phyloP scores from a whole-genome alignment of 1,284 basidiomycete species.

The Mycena sp. region DNA sequence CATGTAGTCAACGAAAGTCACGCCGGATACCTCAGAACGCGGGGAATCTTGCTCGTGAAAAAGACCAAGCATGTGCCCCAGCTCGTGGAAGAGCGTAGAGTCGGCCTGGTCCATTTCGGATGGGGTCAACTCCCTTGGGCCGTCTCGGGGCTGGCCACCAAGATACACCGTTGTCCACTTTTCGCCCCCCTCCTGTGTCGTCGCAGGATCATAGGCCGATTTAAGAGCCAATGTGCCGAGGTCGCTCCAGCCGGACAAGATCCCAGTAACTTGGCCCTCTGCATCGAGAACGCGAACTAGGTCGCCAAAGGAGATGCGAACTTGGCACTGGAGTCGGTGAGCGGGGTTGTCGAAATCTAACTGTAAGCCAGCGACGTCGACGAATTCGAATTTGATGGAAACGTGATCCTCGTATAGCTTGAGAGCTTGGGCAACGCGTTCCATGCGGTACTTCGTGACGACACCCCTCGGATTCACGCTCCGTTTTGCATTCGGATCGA shows the following conservation, averaged over 20 bases:
- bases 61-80: constrained; percentile 3
- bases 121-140: not conserved
- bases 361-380: not conserved
- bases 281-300: not conserved
- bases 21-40: not conserved
- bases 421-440: not conserved
- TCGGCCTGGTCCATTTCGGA: not conserved
- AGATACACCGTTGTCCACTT: constrained; percentile 2
- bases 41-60: constrained; percentile 1
- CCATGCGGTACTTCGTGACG: not conserved
- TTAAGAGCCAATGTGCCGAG: not conserved
- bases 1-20: not conserved
- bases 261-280: too few relatives aligned
- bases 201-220: not conserved
- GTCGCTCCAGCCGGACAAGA: not conserved
- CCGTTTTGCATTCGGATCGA: too few relatives aligned
- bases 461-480: too few relatives aligned
- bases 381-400: not conserved
- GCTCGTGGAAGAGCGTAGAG: constrained; percentile 2
- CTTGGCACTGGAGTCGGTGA: not conserved
- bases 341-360: not conserved
- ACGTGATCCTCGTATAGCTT: not conserved
- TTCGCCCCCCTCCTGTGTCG: not conserved
- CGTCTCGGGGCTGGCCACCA: not conserved
- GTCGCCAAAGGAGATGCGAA: constrained; percentile 7